These are phyloP conservation scores for Magnolia kwangsiensis DNA, from an alignment of 164 flowering plant species.

Conservation along the genomic window DNA sequence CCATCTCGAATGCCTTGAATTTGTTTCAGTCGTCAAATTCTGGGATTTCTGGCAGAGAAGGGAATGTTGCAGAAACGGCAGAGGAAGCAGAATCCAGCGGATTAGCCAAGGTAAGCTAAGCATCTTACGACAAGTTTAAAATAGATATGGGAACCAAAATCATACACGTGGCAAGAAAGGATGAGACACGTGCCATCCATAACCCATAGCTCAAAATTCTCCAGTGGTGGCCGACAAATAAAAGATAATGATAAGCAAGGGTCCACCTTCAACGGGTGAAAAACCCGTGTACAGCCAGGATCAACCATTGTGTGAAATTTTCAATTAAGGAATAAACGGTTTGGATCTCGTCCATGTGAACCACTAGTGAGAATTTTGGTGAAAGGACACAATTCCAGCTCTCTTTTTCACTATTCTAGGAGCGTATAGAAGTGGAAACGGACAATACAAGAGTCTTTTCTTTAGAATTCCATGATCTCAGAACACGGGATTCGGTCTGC, in stretches of 20 bases:
- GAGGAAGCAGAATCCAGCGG: constrained; percentile 20
- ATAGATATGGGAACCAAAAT: not conserved
- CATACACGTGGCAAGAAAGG: not conserved
- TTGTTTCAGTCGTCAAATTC: constrained; percentile 22
- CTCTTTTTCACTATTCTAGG: not conserved
- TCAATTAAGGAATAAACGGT: not conserved
- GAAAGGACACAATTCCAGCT: too few relatives aligned
- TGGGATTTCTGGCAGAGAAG: constrained; percentile 5
- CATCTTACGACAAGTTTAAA: not conserved
- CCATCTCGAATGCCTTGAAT: not conserved
- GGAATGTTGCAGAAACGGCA: constrained; percentile 7
- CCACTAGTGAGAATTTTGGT: not conserved
- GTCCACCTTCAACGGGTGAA: not conserved
- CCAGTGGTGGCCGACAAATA: not conserved
- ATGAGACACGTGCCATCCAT: not conserved
- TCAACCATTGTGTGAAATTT: not conserved
- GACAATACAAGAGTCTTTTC: not conserved
- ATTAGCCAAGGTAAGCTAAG: constrained; percentile 15
- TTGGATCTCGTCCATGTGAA: not conserved
- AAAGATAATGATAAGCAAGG: not conserved
- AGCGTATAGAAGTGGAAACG: not conserved
- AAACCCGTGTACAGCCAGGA: not conserved
- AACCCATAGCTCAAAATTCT: not conserved
- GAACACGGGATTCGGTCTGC: not conserved
- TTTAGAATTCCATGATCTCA: not conserved